phyloP scores from a whole-genome alignment of 2,329 filamentous ascomycete genomes.

The Camptophora hylomeconis region DNA sequence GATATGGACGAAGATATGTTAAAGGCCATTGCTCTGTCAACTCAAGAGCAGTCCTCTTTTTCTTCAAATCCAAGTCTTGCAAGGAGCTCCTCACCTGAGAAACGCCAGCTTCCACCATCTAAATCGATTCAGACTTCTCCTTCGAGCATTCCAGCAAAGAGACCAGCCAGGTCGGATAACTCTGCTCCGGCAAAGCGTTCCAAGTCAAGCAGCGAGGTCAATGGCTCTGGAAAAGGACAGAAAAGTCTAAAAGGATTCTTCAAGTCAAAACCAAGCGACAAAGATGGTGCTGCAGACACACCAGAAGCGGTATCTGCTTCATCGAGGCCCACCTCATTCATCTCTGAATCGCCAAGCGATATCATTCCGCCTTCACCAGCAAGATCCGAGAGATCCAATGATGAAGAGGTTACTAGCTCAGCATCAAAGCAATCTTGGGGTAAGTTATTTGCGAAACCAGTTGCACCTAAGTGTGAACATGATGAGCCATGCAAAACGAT shows the following conservation, averaged over 20 bases:
- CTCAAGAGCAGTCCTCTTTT: not conserved
- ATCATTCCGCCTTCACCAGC: conserved; percentile 3
- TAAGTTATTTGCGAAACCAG: conserved; percentile 63
- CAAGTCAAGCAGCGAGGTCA: conserved; percentile 29
- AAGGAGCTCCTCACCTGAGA: not conserved
- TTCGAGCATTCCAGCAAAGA: too few relatives aligned
- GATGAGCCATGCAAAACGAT: conserved; percentile 73
- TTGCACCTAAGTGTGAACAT: conserved; percentile 73
- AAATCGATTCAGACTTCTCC: too few relatives aligned
- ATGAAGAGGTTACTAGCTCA: conserved; percentile 45
- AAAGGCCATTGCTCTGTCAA: not conserved
- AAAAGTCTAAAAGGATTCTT: conserved; percentile 69
- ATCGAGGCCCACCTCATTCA: too few relatives aligned
- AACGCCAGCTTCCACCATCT: too few relatives aligned
- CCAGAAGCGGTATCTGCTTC: conserved; percentile 3
- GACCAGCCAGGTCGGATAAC: conserved; percentile 23
- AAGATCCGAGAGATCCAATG: conserved; percentile 8
- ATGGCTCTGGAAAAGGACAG: conserved; percentile 34
- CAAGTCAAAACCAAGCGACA: conserved; percentile 40
- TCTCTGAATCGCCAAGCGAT: not conserved
- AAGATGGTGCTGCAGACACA: conserved; percentile 1
- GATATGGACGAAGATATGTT: conserved; percentile 1
- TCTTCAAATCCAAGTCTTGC: too few relatives aligned
- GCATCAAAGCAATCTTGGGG: conserved; percentile 72
- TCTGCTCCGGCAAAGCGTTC: conserved; percentile 34